A percentile compares a stretch with the other conserved stretches of the same genome.
These are phyloP conservation scores for Aplosporella prunicola DNA, from an alignment of 2,329 filamentous ascomycete species.

Conservation along the genomic window DNA sequence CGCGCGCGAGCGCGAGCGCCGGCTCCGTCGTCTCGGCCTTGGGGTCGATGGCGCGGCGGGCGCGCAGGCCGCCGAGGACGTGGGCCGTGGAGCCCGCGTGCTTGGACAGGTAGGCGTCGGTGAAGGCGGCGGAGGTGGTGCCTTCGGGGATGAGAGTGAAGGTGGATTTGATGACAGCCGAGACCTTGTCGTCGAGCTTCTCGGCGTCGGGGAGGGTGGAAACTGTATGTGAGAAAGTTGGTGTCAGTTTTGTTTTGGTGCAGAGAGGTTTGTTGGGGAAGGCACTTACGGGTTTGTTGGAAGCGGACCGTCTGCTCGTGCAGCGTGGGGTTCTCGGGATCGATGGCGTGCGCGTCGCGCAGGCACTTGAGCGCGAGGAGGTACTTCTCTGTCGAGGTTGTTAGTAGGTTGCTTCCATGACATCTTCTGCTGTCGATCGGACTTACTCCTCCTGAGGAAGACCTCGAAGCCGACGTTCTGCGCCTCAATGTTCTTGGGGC, in stretches of 20 bases:
- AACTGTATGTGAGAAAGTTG: constrained; percentile 14
- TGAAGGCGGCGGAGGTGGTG: constrained; percentile 52
- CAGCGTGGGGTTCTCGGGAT: constrained; percentile 60
- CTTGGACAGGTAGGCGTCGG: constrained; percentile 54
- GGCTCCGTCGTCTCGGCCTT: constrained; percentile 35
- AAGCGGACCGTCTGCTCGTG: constrained; percentile 67
- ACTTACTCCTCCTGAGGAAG: constrained; percentile 71
- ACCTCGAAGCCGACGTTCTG: constrained; percentile 88
- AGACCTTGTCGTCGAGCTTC: constrained; percentile 45
- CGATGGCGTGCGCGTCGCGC: constrained; percentile 59
- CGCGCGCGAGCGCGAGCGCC: constrained; percentile 47
- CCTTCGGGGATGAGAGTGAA: constrained; percentile 52
- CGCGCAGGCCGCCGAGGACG: constrained; percentile 53
- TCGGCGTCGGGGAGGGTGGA: constrained; percentile 42
- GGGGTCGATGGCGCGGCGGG: constrained; percentile 48
- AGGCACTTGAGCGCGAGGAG: constrained; percentile 81
- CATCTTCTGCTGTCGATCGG: no score
- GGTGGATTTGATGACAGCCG: constrained; percentile 59
- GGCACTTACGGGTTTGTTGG: constrained; percentile 44
- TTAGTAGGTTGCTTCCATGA: constrained; percentile 12
- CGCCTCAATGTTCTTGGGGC: constrained; percentile 67
- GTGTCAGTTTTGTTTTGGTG: constrained; percentile 11
- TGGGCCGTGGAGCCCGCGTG: constrained; percentile 55
- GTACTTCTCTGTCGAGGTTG: constrained; percentile 59
- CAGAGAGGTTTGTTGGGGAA: constrained; percentile 29